These are phyloP conservation scores for Penicillium sp. DNA, from an alignment of 2,329 filamentous ascomycete genomes.

Conservation along the genomic window DNA sequence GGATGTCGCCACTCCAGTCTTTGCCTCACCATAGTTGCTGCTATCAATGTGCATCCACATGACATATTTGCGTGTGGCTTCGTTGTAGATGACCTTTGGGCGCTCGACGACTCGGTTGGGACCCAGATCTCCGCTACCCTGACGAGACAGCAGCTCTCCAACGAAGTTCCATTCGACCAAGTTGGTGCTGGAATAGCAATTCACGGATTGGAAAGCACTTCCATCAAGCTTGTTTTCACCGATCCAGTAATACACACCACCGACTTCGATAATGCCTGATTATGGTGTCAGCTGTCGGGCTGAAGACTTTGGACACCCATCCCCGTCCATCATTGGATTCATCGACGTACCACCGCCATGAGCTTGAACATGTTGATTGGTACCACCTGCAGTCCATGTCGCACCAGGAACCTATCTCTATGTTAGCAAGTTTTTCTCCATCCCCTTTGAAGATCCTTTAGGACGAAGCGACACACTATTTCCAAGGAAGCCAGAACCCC, in stretches of 20 bases:
- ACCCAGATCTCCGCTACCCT: conserved; percentile 52
- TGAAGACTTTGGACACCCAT: too few species aligned
- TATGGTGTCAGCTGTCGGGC: background rate
- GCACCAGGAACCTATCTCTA: background rate
- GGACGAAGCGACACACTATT: background rate
- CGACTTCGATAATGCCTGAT: conserved; percentile 47
- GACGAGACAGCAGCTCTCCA: conserved; percentile 52
- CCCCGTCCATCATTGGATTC: background rate
- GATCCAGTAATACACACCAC: conserved; percentile 58
- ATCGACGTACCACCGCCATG: background rate
- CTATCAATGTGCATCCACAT: conserved; percentile 64
- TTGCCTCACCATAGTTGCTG: conserved; percentile 56
- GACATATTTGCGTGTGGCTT: conserved; percentile 59
- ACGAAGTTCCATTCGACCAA: conserved; percentile 60
- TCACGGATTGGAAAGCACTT: conserved; percentile 56
- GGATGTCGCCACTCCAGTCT: conserved; percentile 58
- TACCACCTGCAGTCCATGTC: background rate
- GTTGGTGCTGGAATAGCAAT: conserved; percentile 60
- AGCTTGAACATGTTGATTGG: conserved; percentile 1
- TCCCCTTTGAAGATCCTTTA: background rate
- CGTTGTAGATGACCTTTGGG: conserved; percentile 64
- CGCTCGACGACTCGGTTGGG: conserved; percentile 59
- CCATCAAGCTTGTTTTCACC: conserved; percentile 65
- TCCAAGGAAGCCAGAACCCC: background rate
- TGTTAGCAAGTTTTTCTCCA: background rate